Evolutionary conservation across 352 stramenopile genomes (phyloP), one percentile per base, ranked within the genome.

Genomic region (Stephanocyclus meneghinianus): DNA sequence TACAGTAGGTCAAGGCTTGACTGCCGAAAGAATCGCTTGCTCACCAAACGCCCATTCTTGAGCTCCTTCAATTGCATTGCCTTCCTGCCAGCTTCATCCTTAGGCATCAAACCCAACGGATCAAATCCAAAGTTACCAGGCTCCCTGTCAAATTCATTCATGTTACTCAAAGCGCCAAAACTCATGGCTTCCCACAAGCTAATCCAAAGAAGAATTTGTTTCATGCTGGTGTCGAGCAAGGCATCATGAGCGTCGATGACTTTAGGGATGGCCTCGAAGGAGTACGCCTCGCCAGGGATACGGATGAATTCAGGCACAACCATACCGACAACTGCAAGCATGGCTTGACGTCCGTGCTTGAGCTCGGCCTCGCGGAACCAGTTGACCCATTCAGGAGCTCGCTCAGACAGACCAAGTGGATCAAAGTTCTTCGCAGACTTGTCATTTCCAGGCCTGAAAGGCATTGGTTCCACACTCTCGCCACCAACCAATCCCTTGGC

Each of bases 291-390:
- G 42, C 90, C 88, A 11, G 90, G 90, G 40, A 94, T 69, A 47
- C 86, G 87, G 30, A 93, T 47, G 60, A 91, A 90, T 51, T 88
- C 90, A 65, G 87, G 69, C 26, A 86, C 87, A 53, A 94, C 71
- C 45, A 91, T 88, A 42, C 90, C 90, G 55, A 93, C 72, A 53
- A 69, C 79, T 9, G 88, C 90, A 56, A 94, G 83, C 90, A 94
- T 94, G 57, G 86, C 85, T 44, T 92, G 81, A 59, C 91, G 84
- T 44, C 91, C 88, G 80, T 95, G 90, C 74, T 93, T 92, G 59
- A 95, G 75, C 69, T 95, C 90, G 16, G 86, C 84, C 59, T 90
- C 81, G 57, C 84, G 86, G 85, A 90, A 92, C 79, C 80, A 92
- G 44, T 83, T 85, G 21, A 91, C 35, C 77, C 80, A 91, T 37